A percentile compares a stretch with the other conserved stretches of the same genome.
Conservation (phyloP, 441 rosid genomes). For the Gossypium trilobum region DNA sequence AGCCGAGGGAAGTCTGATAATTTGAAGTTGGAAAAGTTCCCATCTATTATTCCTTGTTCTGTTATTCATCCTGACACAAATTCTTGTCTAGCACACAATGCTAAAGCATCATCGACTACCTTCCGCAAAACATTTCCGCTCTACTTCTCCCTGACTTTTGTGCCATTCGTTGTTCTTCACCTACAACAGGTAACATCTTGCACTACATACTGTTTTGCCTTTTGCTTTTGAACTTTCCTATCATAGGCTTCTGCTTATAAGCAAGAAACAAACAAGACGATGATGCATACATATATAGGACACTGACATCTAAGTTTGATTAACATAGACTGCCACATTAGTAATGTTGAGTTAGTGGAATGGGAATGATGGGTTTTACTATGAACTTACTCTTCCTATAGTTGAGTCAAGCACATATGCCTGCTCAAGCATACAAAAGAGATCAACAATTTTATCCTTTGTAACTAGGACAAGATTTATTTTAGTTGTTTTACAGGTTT, state of each 20-base stretch:
- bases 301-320: not conserved
- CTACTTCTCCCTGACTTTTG: slow-evolving; percentile 88
- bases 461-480: not conserved
- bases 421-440: not conserved
- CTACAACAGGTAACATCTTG: slow-evolving; percentile 65
- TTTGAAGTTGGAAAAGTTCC: slow-evolving; percentile 62
- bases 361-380: not conserved
- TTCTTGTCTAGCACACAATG: slow-evolving; percentile 77
- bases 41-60: slow-evolving; percentile 83
- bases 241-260: not conserved
- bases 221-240: not conserved
- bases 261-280: not conserved
- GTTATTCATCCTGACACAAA: slow-evolving; percentile 73
- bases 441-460: not conserved
- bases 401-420: not conserved
- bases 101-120: slow-evolving; percentile 76
- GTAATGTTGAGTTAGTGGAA: not conserved
- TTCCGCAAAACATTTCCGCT: slow-evolving; percentile 93
- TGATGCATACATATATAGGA: not conserved
- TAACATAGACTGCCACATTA: not conserved
- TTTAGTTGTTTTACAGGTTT: not conserved
- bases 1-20: slow-evolving; percentile 37
- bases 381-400: not conserved
- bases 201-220: slow-evolving; percentile 5
- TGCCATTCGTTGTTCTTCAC: slow-evolving; percentile 88